These are phyloP conservation scores for Dactylonectria estremocensis DNA, from an alignment of 2,329 filamentous ascomycete genomes.

Conservation along the genomic window DNA sequence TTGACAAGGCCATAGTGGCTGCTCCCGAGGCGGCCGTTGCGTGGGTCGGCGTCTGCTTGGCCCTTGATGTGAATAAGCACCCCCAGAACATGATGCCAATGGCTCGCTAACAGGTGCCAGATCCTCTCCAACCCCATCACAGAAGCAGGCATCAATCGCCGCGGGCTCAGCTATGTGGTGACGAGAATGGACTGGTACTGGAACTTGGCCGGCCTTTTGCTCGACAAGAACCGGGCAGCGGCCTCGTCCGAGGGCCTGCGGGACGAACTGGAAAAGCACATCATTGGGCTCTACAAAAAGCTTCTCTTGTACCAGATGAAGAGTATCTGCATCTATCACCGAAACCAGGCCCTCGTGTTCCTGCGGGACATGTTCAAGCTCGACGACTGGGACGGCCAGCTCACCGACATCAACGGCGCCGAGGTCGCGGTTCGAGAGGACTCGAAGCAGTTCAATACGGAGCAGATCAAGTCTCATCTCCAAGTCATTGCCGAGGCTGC, in stretches of 20 bases:
- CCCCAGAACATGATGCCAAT: neutral
- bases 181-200: conserved; percentile 58
- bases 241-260: conserved; percentile 35
- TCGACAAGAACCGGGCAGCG: conserved; percentile 39
- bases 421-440: conserved; percentile 41
- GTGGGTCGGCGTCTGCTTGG: conserved; percentile 54
- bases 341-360: conserved; percentile 47
- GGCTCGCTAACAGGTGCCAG: conserved; percentile 33
- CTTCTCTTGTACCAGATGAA: conserved; percentile 60
- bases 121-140: conserved; percentile 51
- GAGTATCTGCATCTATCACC: conserved; percentile 56
- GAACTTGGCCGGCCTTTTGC: conserved; percentile 49
- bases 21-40: conserved; percentile 54
- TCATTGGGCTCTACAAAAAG: conserved; percentile 56
- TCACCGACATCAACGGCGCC: conserved; percentile 47
- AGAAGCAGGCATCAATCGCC: conserved; percentile 45
- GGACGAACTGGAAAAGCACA: conserved; percentile 44
- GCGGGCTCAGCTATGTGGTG: conserved; percentile 55
- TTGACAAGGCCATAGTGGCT: conserved; percentile 44
- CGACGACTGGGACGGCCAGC: conserved; percentile 54
- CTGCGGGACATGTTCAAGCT: conserved; percentile 49
- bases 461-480: conserved; percentile 26
- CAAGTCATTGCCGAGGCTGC: conserved; percentile 12
- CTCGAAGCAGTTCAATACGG: conserved; percentile 29
- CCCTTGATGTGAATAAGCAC: conserved; percentile 50